A percentile compares a stretch with the other conserved stretches of the same genome.
These are phyloP conservation scores for Lophiotrema nucula DNA, from an alignment of 495 filamentous ascomycete species.

Conservation along the genomic window DNA sequence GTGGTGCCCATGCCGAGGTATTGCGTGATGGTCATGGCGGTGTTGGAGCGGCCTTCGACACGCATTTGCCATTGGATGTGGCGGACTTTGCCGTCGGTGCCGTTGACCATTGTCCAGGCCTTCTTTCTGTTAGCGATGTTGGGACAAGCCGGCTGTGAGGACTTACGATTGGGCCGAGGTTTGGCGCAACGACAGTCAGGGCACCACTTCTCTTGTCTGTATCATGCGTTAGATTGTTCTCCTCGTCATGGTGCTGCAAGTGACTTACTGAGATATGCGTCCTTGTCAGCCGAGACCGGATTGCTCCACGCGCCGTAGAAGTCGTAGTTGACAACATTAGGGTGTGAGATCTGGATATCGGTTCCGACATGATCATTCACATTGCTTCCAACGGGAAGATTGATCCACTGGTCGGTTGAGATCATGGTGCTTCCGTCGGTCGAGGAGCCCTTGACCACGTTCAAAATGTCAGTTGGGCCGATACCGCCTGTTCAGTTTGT, in stretches of 20 bases:
- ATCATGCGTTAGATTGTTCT: background rate
- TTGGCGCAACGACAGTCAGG: conserved; percentile 66
- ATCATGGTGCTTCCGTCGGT: conserved; percentile 41
- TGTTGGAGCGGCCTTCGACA: conserved; percentile 49
- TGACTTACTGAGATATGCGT: conserved; percentile 42
- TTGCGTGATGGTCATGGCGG: conserved; percentile 61
- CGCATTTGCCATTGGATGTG: conserved; percentile 66
- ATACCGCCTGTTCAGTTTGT: conserved; percentile 30
- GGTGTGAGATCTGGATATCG: conserved; percentile 62
- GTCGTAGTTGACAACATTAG: conserved; percentile 60
- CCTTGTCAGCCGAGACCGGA: conserved; percentile 47
- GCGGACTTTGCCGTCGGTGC: conserved; percentile 61
- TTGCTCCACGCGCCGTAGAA: conserved; percentile 59
- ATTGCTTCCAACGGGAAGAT: conserved; percentile 73
- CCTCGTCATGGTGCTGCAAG: background rate
- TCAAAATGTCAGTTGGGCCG: conserved; percentile 37
- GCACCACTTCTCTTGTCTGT: conserved; percentile 55
- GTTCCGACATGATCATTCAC: conserved; percentile 65
- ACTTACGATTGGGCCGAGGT: conserved; percentile 56
- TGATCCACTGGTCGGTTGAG: conserved; percentile 65
- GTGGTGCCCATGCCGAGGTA: conserved; percentile 63
- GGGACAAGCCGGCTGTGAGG: too few species aligned
- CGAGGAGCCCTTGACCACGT: conserved; percentile 32
- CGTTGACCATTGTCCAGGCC: conserved; percentile 58
- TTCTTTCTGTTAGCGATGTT: background rate